Evolutionary conservation across 2,329 filamentous ascomycete genomes (phyloP).

Genomic region (Pseudogymnoascus sp.): DNA sequence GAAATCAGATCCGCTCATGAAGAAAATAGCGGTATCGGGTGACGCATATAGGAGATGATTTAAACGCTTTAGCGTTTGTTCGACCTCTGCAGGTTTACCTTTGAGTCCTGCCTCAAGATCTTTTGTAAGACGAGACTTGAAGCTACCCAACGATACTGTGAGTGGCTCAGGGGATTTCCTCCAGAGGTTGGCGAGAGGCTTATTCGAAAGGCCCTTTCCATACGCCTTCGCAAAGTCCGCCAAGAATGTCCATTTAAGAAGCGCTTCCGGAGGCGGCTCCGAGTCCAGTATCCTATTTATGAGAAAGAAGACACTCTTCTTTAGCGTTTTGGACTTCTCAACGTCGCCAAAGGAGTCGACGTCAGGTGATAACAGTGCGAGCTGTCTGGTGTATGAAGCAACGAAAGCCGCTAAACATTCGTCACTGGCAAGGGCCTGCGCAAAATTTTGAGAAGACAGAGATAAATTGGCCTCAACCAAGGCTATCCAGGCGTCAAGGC

Average conservation of each 20-base stretch:
- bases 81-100: constrained; percentile 45
- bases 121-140: constrained; percentile 54
- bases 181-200: constrained; percentile 44
- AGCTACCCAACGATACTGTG: constrained; percentile 45
- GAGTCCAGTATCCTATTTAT: constrained; percentile 45
- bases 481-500: constrained; percentile 66
- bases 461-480: constrained; percentile 58
- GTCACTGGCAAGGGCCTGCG: constrained; percentile 41
- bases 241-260: constrained; percentile 60
- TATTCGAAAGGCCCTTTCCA: constrained; percentile 50
- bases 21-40: constrained; percentile 46
- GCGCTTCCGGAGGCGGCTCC: constrained; percentile 33
- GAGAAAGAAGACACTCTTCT: constrained; percentile 57
- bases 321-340: constrained; percentile 40
- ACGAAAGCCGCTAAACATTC: constrained; percentile 55
- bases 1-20: constrained; percentile 81
- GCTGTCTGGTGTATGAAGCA: constrained; percentile 54
- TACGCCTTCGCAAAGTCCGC: constrained; percentile 56
- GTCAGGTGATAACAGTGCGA: constrained; percentile 30
- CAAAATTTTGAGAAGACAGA: constrained; percentile 48
- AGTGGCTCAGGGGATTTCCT: constrained; percentile 39
- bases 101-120: constrained; percentile 53
- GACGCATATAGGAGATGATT: constrained; percentile 57
- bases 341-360: constrained; percentile 13
- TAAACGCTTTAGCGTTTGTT: constrained; percentile 47